phyloP scores from a whole-genome alignment of 2,329 filamentous ascomycete species.

The Aspergillus sp. region DNA sequence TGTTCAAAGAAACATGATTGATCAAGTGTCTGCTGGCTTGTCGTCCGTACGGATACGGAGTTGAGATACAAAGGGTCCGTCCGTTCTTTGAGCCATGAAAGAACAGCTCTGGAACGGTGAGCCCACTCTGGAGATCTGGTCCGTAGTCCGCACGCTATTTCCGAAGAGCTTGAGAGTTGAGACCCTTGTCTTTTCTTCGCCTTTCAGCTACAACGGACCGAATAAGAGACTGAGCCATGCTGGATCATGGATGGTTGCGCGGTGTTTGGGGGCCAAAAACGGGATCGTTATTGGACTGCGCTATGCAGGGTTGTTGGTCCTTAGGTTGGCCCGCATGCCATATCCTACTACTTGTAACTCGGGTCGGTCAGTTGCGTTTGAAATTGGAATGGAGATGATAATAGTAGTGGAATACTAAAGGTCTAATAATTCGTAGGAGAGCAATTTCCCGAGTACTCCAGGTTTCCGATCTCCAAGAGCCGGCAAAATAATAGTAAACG shows the following conservation, averaged over 20 bases:
- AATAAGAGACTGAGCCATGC: neutral
- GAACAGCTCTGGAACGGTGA: neutral
- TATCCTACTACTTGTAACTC: neutral
- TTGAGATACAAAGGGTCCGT: neutral
- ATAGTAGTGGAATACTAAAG: neutral
- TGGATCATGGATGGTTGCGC: neutral
- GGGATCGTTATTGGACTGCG: neutral
- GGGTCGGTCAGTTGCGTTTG: neutral
- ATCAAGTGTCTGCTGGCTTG: no score
- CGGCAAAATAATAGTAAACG: neutral
- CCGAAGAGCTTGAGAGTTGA: neutral
- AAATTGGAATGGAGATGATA: neutral
- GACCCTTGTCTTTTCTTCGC: neutral
- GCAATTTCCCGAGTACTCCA: conserved; percentile 6
- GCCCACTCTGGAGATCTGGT: neutral
- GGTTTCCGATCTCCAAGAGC: neutral
- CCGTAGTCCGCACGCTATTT: neutral
- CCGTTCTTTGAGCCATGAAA: neutral
- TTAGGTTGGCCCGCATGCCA: neutral
- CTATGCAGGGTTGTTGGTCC: neutral
- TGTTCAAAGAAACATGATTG: no score
- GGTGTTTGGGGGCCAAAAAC: neutral
- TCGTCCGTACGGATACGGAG: neutral
- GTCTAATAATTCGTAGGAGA: neutral
- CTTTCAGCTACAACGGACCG: neutral